These are phyloP conservation scores for Solanum medicagineum DNA, from an alignment of 257 asterid species.

Conservation along the genomic window DNA sequence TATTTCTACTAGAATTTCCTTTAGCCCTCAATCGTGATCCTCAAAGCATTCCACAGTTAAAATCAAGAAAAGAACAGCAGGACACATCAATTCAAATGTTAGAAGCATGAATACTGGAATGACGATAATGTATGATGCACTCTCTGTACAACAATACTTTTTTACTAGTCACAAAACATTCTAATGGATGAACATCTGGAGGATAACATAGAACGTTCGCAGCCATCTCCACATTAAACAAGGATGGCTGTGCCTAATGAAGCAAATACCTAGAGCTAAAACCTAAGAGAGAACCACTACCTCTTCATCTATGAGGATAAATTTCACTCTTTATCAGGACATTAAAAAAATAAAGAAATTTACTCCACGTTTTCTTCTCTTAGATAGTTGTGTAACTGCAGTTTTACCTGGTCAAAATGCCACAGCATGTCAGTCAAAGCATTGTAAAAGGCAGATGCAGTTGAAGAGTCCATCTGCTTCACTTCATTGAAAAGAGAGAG, in stretches of 20 bases:
- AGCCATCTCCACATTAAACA: background rate
- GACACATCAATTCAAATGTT: background rate
- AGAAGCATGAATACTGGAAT: background rate
- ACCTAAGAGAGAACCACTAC: background rate
- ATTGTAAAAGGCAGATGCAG: slow-evolving; percentile 91
- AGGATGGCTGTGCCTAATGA: background rate
- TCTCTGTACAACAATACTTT: background rate
- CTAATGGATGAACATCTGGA: background rate
- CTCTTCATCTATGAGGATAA: background rate
- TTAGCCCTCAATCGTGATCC: background rate
- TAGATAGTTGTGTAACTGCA: background rate
- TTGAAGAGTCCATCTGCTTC: slow-evolving; percentile 81
- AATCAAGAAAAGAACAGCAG: background rate
- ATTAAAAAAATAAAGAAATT: background rate
- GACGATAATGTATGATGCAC: background rate
- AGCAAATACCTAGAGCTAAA: background rate
- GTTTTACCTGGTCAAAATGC: slow-evolving; percentile 89
- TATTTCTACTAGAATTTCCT: background rate
- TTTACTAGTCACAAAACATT: background rate
- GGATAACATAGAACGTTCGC: background rate
- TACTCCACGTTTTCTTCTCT: background rate
- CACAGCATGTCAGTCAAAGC: slow-evolving; percentile 92
- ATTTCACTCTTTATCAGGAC: background rate
- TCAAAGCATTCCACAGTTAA: background rate
- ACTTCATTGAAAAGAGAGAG: slow-evolving; percentile 71